Evolutionary conservation across 169 alveolate genomes (phyloP).

Genomic region (Plasmodium cynomolgi): DNA sequence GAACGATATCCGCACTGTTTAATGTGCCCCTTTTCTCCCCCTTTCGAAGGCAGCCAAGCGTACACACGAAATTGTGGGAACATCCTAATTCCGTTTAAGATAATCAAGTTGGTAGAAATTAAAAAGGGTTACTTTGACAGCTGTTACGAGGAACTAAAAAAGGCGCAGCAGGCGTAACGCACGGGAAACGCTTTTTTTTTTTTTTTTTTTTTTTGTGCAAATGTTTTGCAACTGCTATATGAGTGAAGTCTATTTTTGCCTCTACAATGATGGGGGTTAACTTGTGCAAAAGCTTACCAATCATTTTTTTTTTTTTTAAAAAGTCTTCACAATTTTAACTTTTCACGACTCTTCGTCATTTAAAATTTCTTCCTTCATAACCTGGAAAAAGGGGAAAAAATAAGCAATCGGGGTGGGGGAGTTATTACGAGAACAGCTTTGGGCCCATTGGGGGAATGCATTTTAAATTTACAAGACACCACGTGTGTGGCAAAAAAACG

Average conservation of each 20-base stretch:
- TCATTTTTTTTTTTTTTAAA: not conserved
- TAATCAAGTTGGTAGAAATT: slow-evolving; percentile 40
- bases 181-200: not conserved
- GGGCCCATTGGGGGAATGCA: not conserved
- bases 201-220: not conserved
- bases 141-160: slow-evolving; percentile 38
- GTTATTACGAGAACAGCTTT: not conserved
- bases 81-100: slow-evolving; percentile 44
- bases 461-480: not conserved
- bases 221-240: not conserved
- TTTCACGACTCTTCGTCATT: slow-evolving; percentile 66
- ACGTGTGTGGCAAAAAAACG: not conserved
- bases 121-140: slow-evolving; percentile 43
- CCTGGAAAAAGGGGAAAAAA: slow-evolving; percentile 4
- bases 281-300: not conserved
- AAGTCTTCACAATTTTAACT: not conserved
- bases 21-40: not conserved
- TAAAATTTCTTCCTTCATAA: slow-evolving; percentile 73
- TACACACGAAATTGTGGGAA: slow-evolving; percentile 35
- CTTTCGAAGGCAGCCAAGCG: slow-evolving; percentile 14
- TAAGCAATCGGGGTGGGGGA: not conserved
- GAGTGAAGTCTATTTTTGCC: not conserved
- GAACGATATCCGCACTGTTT: not conserved
- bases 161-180: not conserved
- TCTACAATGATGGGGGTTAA: not conserved